Conservation (phyloP, 768 basidiomycete species). For the Pulveroboletus frians region DNA sequence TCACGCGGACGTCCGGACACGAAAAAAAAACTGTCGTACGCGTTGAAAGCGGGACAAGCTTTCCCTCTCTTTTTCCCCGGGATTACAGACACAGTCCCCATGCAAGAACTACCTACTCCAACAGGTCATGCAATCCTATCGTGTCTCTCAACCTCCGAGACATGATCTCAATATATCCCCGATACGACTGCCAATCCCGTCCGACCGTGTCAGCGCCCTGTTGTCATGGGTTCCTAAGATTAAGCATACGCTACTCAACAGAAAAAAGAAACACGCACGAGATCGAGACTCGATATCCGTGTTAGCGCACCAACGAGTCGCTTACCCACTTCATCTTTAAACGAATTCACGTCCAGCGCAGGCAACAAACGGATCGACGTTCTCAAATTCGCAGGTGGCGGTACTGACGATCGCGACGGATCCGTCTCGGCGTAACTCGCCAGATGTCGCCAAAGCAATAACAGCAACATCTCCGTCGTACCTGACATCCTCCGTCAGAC, state of each 20-base stretch:
- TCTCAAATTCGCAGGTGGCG: constrained; percentile 33
- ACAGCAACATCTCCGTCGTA: constrained; percentile 70
- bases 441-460: constrained; percentile 79
- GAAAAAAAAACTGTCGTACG: neutral
- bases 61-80: neutral
- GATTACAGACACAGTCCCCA: neutral
- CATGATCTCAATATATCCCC: constrained; percentile 75
- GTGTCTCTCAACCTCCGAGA: constrained; percentile 62
- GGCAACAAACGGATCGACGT: constrained; percentile 52
- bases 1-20: neutral
- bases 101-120: constrained; percentile 13
- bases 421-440: constrained; percentile 51
- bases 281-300: constrained; percentile 48
- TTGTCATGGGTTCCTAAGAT: constrained; percentile 7
- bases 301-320: constrained; percentile 52
- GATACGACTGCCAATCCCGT: constrained; percentile 55
- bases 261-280: constrained; percentile 33
- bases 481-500: constrained; percentile 33
- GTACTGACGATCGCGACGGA: constrained; percentile 3
- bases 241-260: neutral
- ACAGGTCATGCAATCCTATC: constrained; percentile 48
- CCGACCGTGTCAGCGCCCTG: constrained; percentile 44
- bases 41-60: neutral
- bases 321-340: constrained; percentile 52
- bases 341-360: constrained; percentile 50